Evolutionary conservation across 257 asterid genomes (phyloP).

Genomic region (Handroanthus guayacan): DNA sequence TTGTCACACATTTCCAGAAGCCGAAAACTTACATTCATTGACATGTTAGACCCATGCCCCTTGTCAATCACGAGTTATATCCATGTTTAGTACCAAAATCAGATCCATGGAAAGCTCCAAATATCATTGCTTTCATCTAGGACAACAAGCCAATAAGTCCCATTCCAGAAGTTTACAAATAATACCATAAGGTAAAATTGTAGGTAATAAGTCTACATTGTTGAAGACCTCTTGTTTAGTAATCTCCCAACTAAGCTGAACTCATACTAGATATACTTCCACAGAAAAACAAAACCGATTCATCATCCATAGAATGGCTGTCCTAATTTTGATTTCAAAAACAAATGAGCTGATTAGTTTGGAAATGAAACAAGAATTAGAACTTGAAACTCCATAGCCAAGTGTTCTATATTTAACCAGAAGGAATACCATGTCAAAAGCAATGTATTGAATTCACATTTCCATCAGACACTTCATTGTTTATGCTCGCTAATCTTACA

Average conservation of each 20-base stretch:
- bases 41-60: constrained; percentile 1
- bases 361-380: no score
- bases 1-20: constrained; percentile 7
- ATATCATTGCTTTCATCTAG: constrained; percentile 3
- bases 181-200: background rate
- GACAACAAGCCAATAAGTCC: background rate
- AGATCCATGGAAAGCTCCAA: background rate
- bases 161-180: constrained; percentile 3
- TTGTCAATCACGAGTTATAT: constrained; percentile 2
- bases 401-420: no score
- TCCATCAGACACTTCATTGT: no score
- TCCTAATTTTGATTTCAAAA: no score
- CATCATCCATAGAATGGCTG: no score
- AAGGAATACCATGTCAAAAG: no score
- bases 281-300: no score
- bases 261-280: no score
- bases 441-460: no score
- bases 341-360: no score
- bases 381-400: no score
- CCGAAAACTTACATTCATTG: background rate
- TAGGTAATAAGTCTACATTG: background rate
- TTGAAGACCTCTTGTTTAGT: background rate
- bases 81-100: constrained; percentile 9
- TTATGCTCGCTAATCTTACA: no score
- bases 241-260: constrained; percentile 8